A percentile compares a stretch with the other conserved stretches of the same genome.
phyloP scores from a whole-genome alignment of 164 flowering plant genomes.

The Echeveria elegans region DNA sequence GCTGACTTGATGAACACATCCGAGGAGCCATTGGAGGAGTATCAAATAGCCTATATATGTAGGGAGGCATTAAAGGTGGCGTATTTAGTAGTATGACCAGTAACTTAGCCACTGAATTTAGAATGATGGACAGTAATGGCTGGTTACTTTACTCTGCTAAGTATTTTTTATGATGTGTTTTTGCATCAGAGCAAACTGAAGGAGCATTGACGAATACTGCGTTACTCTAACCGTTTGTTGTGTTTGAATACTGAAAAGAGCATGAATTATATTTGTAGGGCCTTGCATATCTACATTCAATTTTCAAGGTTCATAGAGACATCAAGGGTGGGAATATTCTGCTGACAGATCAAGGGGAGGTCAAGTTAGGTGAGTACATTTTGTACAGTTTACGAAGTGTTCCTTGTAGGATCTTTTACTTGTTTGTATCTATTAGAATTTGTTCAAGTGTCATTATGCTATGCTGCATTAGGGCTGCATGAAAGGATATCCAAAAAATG shows the following conservation, averaged over 20 bases:
- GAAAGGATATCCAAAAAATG: too few relatives aligned
- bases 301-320: slow-evolving; percentile 98
- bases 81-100: not conserved
- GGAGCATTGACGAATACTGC: not conserved
- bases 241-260: not conserved
- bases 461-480: too few relatives aligned
- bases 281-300: slow-evolving; percentile 89
- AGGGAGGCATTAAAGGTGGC: slow-evolving; percentile 96
- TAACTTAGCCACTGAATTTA: too few relatives aligned
- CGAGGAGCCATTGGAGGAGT: slow-evolving; percentile 86
- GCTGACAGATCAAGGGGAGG: slow-evolving; percentile 99
- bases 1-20: slow-evolving; percentile 92
- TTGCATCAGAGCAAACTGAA: not conserved
- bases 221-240: not conserved
- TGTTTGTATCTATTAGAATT: not conserved
- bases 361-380: slow-evolving; percentile 79
- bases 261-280: slow-evolving; percentile 44
- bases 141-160: not conserved
- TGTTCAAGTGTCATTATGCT: not conserved
- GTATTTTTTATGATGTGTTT: not conserved
- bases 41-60: slow-evolving; percentile 94
- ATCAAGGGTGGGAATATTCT: slow-evolving; percentile 97
- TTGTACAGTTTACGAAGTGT: not conserved
- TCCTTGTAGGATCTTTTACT: not conserved
- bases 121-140: not conserved